Evolutionary conservation across 164 flowering plant genomes (phyloP).

Genomic region (Berberis thunbergii): DNA sequence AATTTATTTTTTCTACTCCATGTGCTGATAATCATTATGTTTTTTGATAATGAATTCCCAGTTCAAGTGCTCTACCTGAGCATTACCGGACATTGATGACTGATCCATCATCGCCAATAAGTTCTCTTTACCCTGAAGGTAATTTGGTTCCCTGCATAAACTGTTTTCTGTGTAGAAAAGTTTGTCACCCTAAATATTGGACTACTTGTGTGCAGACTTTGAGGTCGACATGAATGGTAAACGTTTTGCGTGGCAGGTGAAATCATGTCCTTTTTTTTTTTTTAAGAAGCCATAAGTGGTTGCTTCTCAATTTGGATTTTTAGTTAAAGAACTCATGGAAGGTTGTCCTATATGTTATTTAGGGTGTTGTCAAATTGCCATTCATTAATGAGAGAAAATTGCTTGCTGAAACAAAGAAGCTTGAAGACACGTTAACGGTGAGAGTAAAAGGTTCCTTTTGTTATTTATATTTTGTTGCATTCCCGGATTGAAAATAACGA

Average conservation of each 20-base stretch:
- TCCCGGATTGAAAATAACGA: not conserved
- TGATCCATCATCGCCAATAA: slow-evolving; percentile 75
- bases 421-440: slow-evolving; percentile 81
- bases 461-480: not conserved
- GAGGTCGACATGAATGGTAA: slow-evolving; percentile 98
- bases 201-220: slow-evolving; percentile 49
- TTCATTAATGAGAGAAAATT: slow-evolving; percentile 81
- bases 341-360: slow-evolving; percentile 14
- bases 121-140: slow-evolving; percentile 80
- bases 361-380: slow-evolving; percentile 96
- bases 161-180: slow-evolving; percentile 3
- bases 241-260: slow-evolving; percentile 97
- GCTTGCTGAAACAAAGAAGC: slow-evolving; percentile 72
- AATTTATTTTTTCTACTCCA: not conserved
- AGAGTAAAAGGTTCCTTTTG: slow-evolving; percentile 7
- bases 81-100: slow-evolving; percentile 74
- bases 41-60: slow-evolving; percentile 18
- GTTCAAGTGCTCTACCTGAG: slow-evolving; percentile 78
- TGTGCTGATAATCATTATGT: slow-evolving; percentile 6
- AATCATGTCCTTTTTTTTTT: not conserved
- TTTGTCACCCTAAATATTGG: slow-evolving; percentile 3
- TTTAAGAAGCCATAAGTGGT: not conserved
- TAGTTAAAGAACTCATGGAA: slow-evolving; percentile 8
- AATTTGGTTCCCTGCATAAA: slow-evolving; percentile 11
- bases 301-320: not conserved